Evolutionary conservation across 1,284 basidiomycete species (phyloP), one percentile per base, ranked within the genome.

Genomic region (Agroathelia rolfsii): DNA sequence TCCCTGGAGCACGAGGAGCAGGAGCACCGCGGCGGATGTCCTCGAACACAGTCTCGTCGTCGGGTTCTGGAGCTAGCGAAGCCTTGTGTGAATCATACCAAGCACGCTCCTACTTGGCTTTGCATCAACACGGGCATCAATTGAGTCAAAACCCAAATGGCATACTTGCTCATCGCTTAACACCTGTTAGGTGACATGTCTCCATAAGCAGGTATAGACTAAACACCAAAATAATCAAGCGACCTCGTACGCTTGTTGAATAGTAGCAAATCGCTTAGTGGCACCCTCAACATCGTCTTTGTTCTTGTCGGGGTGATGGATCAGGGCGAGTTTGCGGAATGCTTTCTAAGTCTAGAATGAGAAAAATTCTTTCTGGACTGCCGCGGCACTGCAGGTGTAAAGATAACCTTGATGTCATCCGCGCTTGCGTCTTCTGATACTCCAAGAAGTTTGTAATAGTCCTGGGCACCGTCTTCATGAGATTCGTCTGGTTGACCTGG

Each of bases 1-100:
- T 72, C 50, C 83, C 85, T 14, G 78, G 74, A 2, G 72, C 67
- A 28, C 72, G 69, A n/a, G 82, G 61, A 11, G 76, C 66, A 20
- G 77, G 68, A 13, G 67, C 67, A 18, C 89, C 90, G 30, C 61
- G 71, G 34, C 76, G 71, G 41, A 95, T 83, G 46, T 92, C 85
- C 41, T 92, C 79, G 46, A 88, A 88, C 4, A 93, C 74, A 7
- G 75, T 77, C 36, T 81, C 70, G 13, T 75, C 82, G 52, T 93
- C 89, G 24, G 84, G 79, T 45, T 87, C 83, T 2, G 87, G 84
- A 8, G 69, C 67, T 6, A 90, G 66, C n/a, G 84, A 82, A 20
- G 88, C 81, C 28, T 86, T 75, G 54, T 97, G 93, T n/a, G 79
- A 79, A 55, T 98, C 94, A 55, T 98, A 98, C 87, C 93, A 98